Percentiles rank a stretch among this genome's conserved stretches.
Conservation (phyloP, 1,139 yeast genomes). For the Diutina siamensis region DNA sequence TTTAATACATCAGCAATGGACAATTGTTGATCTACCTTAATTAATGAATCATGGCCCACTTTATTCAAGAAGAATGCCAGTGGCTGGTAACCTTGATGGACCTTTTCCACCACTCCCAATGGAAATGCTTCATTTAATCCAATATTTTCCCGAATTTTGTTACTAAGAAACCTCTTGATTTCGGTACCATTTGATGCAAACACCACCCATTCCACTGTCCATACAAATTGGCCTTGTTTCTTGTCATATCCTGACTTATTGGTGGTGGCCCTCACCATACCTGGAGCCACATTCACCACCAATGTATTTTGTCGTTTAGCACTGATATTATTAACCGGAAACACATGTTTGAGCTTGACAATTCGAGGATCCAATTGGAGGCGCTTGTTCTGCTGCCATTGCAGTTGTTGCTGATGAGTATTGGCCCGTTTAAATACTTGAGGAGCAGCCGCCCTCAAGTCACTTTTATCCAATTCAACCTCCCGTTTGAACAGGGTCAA, state of each 20-base stretch:
- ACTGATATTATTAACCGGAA: not conserved
- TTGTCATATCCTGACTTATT: constrained; percentile 4
- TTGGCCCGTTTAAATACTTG: not conserved
- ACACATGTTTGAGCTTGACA: not conserved
- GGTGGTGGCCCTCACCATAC: not conserved
- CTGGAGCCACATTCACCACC: not conserved
- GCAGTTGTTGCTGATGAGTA: not conserved
- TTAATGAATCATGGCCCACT: not conserved
- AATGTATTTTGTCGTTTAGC: constrained; percentile 3
- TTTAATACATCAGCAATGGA: not conserved
- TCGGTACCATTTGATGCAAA: not conserved
- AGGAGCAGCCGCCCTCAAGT: not conserved
- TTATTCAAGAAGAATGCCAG: not conserved
- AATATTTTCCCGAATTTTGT: not conserved
- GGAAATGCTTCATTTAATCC: not conserved
- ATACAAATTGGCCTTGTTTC: not conserved
- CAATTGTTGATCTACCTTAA: not conserved
- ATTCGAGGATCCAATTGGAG: not conserved
- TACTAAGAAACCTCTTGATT: not conserved
- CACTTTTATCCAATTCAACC: not conserved
- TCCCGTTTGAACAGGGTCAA: not conserved
- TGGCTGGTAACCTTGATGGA: not conserved
- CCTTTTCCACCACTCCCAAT: not conserved
- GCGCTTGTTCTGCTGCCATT: not conserved
- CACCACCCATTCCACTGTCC: constrained; percentile 5